Evolutionary conservation across 1,139 yeast genomes (phyloP).

Genomic region (Meyerozyma carpophila): DNA sequence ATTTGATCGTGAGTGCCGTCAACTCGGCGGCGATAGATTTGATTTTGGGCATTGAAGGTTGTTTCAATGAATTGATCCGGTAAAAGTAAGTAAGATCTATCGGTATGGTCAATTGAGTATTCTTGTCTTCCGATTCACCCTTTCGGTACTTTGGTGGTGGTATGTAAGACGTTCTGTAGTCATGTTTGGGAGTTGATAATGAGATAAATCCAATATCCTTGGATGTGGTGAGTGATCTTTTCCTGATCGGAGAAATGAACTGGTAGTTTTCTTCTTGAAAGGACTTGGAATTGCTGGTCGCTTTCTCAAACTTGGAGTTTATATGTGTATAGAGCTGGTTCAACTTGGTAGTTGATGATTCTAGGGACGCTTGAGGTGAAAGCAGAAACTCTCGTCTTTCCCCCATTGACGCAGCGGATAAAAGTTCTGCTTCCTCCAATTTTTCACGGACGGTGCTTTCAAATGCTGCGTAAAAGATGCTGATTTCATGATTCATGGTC

Average conservation of each 20-base stretch:
- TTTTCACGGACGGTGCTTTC: constrained; percentile 26
- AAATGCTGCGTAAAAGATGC: constrained; percentile 33
- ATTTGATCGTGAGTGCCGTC: constrained; percentile 27
- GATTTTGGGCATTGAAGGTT: constrained; percentile 22
- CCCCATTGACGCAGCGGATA: constrained; percentile 6
- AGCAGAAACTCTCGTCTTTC: constrained; percentile 1
- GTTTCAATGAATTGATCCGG: constrained; percentile 15
- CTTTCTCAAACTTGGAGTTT: constrained; percentile 14
- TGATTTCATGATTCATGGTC: constrained; percentile 17
- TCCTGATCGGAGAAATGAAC: constrained; percentile 28
- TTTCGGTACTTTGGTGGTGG: constrained; percentile 28
- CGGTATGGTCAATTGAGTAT: constrained; percentile 27
- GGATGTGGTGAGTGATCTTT: constrained; percentile 33
- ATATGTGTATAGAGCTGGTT: constrained; percentile 30
- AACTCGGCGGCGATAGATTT: constrained; percentile 27
- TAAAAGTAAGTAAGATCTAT: constrained; percentile 28
- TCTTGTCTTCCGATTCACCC: constrained; percentile 7
- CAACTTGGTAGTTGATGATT: constrained; percentile 7
- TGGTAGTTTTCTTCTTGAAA: constrained; percentile 24
- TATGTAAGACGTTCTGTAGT: constrained; percentile 25
- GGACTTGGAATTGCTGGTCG: constrained; percentile 11
- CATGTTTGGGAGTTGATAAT: constrained; percentile 31
- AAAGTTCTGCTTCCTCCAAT: constrained; percentile 24
- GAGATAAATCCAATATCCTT: constrained; percentile 31
- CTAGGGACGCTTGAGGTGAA: constrained; percentile 3